Conservation (phyloP, 2,329 filamentous ascomycete species). For the Diaporthe sp. region DNA sequence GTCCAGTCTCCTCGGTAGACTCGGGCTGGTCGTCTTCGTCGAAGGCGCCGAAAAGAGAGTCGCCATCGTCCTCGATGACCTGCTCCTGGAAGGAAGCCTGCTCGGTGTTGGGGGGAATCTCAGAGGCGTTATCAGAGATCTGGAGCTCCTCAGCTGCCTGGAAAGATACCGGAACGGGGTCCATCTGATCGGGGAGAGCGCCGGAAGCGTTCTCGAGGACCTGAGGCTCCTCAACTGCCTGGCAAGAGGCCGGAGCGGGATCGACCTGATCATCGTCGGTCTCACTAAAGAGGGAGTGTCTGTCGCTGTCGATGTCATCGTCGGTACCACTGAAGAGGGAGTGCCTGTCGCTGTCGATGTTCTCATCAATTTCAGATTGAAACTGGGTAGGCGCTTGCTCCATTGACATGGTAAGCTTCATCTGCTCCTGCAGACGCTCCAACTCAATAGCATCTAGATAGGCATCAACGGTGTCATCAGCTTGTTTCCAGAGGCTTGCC, state of each 20-base stretch:
- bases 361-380: background rate
- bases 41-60: background rate
- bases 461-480: background rate
- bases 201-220: background rate
- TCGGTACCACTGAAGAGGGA: background rate
- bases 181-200: background rate
- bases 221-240: background rate
- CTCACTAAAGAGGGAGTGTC: background rate
- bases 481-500: background rate
- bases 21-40: background rate
- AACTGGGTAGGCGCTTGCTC: background rate
- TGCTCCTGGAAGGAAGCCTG: background rate
- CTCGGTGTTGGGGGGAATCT: background rate
- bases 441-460: background rate
- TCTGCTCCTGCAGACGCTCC: background rate
- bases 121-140: background rate
- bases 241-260: background rate
- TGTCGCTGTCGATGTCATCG: background rate
- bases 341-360: too few relatives aligned
- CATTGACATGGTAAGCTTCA: background rate
- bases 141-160: background rate
- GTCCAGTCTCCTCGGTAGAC: background rate
- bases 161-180: background rate
- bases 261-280: background rate
- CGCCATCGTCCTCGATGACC: background rate